These are phyloP conservation scores for Saccharomycopsis microspora DNA, from an alignment of 805 yeast species.

Conservation along the genomic window DNA sequence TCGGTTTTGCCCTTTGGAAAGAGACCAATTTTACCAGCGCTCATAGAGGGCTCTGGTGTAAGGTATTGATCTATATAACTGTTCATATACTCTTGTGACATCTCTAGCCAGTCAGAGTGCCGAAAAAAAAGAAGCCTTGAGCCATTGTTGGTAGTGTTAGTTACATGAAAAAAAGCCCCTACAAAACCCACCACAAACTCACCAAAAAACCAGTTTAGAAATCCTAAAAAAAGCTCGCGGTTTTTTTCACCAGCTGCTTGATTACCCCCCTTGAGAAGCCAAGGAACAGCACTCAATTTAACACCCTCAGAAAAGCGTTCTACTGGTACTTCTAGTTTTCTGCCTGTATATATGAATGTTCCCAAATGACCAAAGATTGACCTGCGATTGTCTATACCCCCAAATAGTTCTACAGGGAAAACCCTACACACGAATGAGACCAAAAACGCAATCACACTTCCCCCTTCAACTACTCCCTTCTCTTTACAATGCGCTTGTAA, in stretches of 20 bases:
- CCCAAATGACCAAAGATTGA: conserved; percentile 28
- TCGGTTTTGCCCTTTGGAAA: conserved; percentile 46
- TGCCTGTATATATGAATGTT: conserved; percentile 26
- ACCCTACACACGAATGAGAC: conserved; percentile 24
- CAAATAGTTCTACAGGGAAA: conserved; percentile 42
- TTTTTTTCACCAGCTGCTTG: conserved; percentile 28
- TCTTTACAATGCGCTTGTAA: too few relatives aligned
- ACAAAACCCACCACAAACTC: conserved; percentile 36
- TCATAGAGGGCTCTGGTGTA: conserved; percentile 20
- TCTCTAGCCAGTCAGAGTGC: conserved; percentile 43
- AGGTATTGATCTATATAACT: conserved; percentile 29
- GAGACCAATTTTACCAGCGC: conserved; percentile 34
- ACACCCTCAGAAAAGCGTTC: conserved; percentile 26
- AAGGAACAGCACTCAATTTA: conserved; percentile 33
- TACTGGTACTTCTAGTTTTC: conserved; percentile 25
- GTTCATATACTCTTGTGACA: conserved; percentile 31
- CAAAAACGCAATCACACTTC: conserved; percentile 31
- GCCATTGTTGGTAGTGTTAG: conserved; percentile 36
- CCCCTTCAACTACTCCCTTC: too few relatives aligned
- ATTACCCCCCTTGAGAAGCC: conserved; percentile 36
- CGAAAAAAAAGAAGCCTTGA: conserved; percentile 37
- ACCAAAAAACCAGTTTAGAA: conserved; percentile 50
- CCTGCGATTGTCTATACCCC: conserved; percentile 37
- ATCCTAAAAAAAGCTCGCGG: conserved; percentile 25
- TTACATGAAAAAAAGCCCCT: conserved; percentile 51